phyloP scores from a whole-genome alignment of 2,329 filamentous ascomycete species.

The Cytospora piceicola region DNA sequence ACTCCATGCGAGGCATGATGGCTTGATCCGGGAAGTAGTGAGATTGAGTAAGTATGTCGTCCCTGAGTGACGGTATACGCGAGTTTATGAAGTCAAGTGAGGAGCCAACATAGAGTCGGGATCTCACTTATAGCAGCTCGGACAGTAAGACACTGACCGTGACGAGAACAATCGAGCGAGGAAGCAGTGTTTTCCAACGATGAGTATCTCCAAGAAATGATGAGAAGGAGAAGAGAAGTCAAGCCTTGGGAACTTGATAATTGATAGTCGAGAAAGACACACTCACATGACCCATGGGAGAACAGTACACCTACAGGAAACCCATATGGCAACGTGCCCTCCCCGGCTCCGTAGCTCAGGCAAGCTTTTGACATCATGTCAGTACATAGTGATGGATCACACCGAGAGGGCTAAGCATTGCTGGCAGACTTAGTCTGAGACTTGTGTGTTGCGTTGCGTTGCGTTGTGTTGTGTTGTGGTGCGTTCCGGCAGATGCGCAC shows the following conservation, averaged over 20 bases:
- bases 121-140: background rate
- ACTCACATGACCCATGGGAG: background rate
- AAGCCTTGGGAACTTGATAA: background rate
- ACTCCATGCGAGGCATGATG: conserved; percentile 66
- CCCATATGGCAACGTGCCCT: background rate
- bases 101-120: background rate
- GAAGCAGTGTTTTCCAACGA: conserved; percentile 8
- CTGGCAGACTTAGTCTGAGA: background rate
- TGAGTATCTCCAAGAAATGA: background rate
- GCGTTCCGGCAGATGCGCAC: conserved; percentile 28
- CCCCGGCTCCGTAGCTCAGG: background rate
- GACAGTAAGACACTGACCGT: background rate
- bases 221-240: background rate
- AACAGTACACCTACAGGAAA: background rate
- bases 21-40: background rate
- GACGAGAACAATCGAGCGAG: conserved; percentile 7
- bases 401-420: background rate
- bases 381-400: background rate
- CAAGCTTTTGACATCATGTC: background rate
- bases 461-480: background rate
- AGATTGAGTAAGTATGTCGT: background rate
- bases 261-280: background rate
- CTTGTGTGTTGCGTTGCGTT: background rate
- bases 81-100: background rate
- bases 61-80: background rate